Evolutionary conservation across 371 early-diverging fungal species (phyloP), one percentile per base, ranked within the genome.

Genomic region (Mortierella sp.): DNA sequence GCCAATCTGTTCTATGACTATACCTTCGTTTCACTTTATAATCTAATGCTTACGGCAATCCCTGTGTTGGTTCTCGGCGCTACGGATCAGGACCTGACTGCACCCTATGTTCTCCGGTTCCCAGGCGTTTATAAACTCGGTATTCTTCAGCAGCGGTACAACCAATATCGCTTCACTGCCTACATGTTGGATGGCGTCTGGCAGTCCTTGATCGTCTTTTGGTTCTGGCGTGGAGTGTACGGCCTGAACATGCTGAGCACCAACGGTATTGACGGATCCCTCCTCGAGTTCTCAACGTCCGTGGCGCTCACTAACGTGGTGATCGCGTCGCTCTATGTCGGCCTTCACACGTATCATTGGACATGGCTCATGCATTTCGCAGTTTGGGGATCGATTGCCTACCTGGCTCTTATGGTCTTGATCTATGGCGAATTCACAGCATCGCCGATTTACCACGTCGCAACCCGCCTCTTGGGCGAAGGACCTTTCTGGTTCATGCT

Each of bases 1-100:
- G 96, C 91, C 23, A 91, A 89, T 61, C 79, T 94, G 58, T 92
- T 95, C 67, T 95, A 93, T 62, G 95, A 97, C 55, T 95, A 94
- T 71, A 90, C 92, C 18, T 92, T 89, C 64, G 83, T 94, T 30
- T 90, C 92, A 58, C 82, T 92, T 18, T 95, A 93, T 79, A 94
- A 94, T 66, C 67, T 94, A 65, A 82, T 94, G 45, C 89, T 93
- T 55, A 93, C 95, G 0, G 86, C 89, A 3, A 85, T 89, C 0
- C 92, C 95, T 1, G 89, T 89, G 13, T 69, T 86, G 26, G 78
- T 87, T 16, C 72, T 91, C n/a, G 91, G 89, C 49, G 78, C 82
- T 3, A 88, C 87, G 2, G 91, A 90, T 63, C 89, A 89, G 63
- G 86, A 88, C 54, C 70, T 92, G 31, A 86, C 82, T 6, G 79